Evolutionary conservation across 371 early-diverging fungal species (phyloP).

Genomic region (Sanchytrium tribonematis): DNA sequence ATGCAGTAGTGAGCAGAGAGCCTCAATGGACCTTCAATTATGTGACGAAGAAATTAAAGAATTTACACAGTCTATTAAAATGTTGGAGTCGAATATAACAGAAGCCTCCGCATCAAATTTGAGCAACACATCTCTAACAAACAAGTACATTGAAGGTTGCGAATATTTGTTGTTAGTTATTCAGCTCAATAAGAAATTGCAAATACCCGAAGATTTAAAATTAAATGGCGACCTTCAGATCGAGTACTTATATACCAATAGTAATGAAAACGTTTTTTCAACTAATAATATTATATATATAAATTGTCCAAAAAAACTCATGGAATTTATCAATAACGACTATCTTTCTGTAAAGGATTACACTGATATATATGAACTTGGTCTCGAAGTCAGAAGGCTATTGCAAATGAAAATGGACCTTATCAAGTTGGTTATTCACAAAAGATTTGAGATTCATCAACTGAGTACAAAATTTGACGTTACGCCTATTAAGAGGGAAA

Average conservation of each 20-base stretch:
- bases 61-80: neutral
- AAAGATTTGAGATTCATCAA: neutral
- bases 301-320: neutral
- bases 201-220: conserved; percentile 1
- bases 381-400: neutral
- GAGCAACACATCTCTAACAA: conserved; percentile 16
- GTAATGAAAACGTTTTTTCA: neutral
- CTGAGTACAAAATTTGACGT: neutral
- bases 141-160: conserved; percentile 24
- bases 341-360: neutral
- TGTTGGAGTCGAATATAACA: neutral
- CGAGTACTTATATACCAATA: neutral
- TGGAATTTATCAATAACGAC: neutral
- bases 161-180: conserved; percentile 8
- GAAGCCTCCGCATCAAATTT: neutral
- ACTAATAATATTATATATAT: neutral
- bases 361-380: neutral
- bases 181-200: neutral
- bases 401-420: neutral
- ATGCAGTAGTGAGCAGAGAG: conserved; percentile 45
- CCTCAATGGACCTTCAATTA: conserved; percentile 36
- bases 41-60: conserved; percentile 41
- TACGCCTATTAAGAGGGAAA: neutral
- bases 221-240: neutral
- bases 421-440: neutral